phyloP scores from a whole-genome alignment of 208 protist species.

The Trypanosoma vivax region DNA sequence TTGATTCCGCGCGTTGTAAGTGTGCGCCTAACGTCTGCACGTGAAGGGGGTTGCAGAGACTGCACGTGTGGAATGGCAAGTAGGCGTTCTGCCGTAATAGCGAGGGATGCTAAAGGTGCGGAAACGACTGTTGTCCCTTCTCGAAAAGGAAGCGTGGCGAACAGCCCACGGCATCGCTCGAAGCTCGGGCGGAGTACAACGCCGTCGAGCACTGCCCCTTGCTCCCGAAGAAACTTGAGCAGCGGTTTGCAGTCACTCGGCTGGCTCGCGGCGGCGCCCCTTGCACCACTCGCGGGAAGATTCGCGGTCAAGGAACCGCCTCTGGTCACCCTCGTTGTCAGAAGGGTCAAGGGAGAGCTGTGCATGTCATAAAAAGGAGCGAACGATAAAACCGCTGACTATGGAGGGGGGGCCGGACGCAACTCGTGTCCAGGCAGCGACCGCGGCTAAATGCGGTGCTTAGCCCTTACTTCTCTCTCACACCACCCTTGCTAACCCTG shows the following conservation, averaged over 20 bases:
- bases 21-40: constrained; percentile 40
- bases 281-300: background rate
- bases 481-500: too few relatives aligned
- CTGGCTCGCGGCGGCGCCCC: background rate
- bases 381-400: too few relatives aligned
- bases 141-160: constrained; percentile 35
- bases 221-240: constrained; percentile 5
- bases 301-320: background rate
- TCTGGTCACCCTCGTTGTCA: too few relatives aligned
- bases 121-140: constrained; percentile 59
- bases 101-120: constrained; percentile 35
- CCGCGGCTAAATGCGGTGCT: too few relatives aligned
- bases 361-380: too few relatives aligned
- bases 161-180: constrained; percentile 40
- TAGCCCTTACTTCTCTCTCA: too few relatives aligned
- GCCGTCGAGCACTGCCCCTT: constrained; percentile 33
- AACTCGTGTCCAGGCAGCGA: too few relatives aligned
- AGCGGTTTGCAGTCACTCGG: constrained; percentile 5
- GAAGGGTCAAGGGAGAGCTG: too few relatives aligned
- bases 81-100: constrained; percentile 39
- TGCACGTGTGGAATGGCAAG: constrained; percentile 18
- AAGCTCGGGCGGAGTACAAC: constrained; percentile 33
- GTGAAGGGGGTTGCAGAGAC: constrained; percentile 27
- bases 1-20: constrained; percentile 52
- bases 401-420: too few relatives aligned